Conservation (phyloP, 257 asterid species). For the Nyctanthes arbortristis region DNA sequence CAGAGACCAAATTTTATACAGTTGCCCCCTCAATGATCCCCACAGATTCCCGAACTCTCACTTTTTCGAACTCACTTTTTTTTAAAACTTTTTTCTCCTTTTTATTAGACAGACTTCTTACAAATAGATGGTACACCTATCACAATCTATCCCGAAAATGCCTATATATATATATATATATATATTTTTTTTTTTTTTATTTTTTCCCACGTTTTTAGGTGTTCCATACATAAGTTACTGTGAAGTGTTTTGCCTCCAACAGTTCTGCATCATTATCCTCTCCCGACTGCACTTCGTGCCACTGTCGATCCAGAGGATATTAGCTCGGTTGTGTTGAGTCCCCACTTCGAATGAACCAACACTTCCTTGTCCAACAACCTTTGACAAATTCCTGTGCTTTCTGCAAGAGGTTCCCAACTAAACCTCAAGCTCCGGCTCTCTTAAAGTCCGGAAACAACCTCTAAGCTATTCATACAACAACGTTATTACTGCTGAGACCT, state of each 20-base stretch:
- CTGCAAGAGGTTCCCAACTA: constrained; percentile 32
- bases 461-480: constrained; percentile 33
- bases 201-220: no score
- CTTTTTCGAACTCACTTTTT: no score
- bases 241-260: constrained; percentile 15
- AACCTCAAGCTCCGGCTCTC: constrained; percentile 40
- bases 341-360: constrained; percentile 95
- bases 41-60: constrained; percentile 25
- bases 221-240: constrained; percentile 16
- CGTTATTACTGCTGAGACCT: constrained; percentile 34
- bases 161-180: constrained; percentile 3
- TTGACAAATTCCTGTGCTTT: constrained; percentile 18
- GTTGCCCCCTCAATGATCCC: constrained; percentile 33
- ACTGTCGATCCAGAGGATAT: constrained; percentile 38
- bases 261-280: constrained; percentile 17
- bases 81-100: background rate
- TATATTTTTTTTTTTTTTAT: constrained; percentile 18
- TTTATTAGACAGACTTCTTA: constrained; percentile 30
- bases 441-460: constrained; percentile 34
- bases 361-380: constrained; percentile 48
- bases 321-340: constrained; percentile 48
- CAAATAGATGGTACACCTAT: constrained; percentile 34
- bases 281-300: constrained; percentile 55
- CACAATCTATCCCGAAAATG: constrained; percentile 27
- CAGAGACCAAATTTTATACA: constrained; percentile 44